Percentiles rank a stretch among this genome's conserved stretches.
Evolutionary conservation across 2,329 filamentous ascomycete genomes (phyloP).

Genomic region (Fusarium sp.): DNA sequence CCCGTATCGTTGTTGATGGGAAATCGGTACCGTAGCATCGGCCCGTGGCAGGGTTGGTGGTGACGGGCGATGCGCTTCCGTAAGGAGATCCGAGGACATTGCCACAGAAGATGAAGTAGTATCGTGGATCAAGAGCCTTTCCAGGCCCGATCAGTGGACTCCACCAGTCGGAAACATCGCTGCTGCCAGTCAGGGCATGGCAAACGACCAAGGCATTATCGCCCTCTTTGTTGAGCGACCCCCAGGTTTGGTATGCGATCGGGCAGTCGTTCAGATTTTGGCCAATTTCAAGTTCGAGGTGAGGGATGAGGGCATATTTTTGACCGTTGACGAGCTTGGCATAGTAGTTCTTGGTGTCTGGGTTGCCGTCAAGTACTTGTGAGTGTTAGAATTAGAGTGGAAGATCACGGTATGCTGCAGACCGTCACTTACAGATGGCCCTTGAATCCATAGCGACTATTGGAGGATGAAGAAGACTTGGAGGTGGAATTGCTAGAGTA

Average conservation of each 20-base stretch:
- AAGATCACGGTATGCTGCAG: no score
- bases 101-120: constrained; percentile 7
- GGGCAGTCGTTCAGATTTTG: neutral
- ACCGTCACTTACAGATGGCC: neutral
- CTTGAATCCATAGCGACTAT: neutral
- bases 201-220: constrained; percentile 11
- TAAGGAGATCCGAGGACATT: constrained; percentile 11
- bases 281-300: neutral
- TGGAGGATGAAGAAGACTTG: no score
- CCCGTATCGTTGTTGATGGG: constrained; percentile 7
- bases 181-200: constrained; percentile 13
- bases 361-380: neutral
- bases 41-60: neutral
- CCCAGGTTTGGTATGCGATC: constrained; percentile 15
- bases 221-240: neutral
- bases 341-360: neutral
- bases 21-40: constrained; percentile 2
- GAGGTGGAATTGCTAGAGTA: neutral
- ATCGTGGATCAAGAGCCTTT: constrained; percentile 8
- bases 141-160: constrained; percentile 9
- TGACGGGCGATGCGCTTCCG: constrained; percentile 10
- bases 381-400: no score
- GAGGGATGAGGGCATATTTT: neutral
- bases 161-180: constrained; percentile 14
- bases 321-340: neutral